A percentile compares a stretch with the other conserved stretches of the same genome.
Conservation (phyloP, 148 eudicot genomes). For the Vaccinium corymbosum region DNA sequence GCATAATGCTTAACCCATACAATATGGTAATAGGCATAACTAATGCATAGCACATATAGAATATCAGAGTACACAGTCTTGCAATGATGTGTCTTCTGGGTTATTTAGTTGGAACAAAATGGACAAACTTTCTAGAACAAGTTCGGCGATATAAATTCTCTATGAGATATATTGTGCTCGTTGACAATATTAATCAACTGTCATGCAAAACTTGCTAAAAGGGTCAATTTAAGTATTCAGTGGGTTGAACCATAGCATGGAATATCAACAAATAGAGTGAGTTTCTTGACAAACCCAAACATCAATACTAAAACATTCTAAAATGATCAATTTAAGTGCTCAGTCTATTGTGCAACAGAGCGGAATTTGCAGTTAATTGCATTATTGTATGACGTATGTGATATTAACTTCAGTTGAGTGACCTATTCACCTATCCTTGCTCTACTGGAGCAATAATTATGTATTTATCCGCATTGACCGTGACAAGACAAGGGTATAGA, state of each 20-base stretch:
- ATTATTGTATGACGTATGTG: neutral
- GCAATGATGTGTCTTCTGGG: neutral
- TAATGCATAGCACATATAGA: neutral
- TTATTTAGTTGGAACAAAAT: neutral
- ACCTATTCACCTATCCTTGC: conserved; percentile 4
- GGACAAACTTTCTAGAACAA: neutral
- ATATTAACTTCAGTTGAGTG: neutral
- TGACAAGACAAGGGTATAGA: neutral
- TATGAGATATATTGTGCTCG: neutral
- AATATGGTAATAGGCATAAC: neutral
- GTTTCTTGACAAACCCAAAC: neutral
- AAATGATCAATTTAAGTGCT: neutral
- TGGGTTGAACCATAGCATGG: neutral
- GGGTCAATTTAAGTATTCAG: neutral
- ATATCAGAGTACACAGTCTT: neutral
- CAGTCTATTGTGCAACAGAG: neutral
- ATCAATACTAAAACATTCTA: neutral
- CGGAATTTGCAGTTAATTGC: neutral
- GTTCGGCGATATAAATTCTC: neutral
- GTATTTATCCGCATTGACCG: neutral
- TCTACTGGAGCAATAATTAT: neutral
- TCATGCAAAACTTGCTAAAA: neutral
- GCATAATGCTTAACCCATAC: no score
- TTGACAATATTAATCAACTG: neutral
- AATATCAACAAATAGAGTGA: neutral